These are phyloP conservation scores for Tetrapisispora nanseiensis DNA, from an alignment of 805 yeast genomes.

Conservation along the genomic window DNA sequence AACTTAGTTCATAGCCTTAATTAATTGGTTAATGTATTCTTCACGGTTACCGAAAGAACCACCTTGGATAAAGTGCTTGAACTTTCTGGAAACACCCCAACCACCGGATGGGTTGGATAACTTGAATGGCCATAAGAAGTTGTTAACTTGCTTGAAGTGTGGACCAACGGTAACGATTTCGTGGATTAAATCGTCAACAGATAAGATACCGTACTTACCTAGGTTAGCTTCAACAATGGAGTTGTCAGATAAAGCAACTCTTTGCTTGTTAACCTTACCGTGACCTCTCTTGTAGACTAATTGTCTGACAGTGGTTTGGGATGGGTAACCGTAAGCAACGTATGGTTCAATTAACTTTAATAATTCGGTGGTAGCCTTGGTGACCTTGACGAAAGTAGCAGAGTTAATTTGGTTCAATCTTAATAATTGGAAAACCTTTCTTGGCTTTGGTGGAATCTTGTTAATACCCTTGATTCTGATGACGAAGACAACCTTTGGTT, in stretches of 20 bases:
- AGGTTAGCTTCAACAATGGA: slow-evolving; percentile 76
- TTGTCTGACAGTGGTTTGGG: slow-evolving; percentile 82
- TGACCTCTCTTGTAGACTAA: slow-evolving; percentile 94
- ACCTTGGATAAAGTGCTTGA: slow-evolving; percentile 95
- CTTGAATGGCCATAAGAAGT: slow-evolving; percentile 97
- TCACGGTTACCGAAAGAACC: slow-evolving; percentile 99
- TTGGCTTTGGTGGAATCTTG: slow-evolving; percentile 98
- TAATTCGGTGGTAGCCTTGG: slow-evolving; percentile 91
- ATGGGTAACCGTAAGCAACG: slow-evolving; percentile 97
- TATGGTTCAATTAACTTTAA: slow-evolving; percentile 92
- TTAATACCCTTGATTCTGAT: slow-evolving; percentile 98
- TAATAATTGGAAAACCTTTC: slow-evolving; percentile 92
- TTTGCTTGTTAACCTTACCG: slow-evolving; percentile 96
- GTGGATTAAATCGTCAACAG: slow-evolving; percentile 90
- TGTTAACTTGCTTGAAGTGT: slow-evolving; percentile 97
- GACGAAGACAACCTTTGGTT: slow-evolving; percentile 88
- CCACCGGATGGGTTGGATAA: slow-evolving; percentile 95
- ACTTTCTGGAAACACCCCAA: slow-evolving; percentile 94
- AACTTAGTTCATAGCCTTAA: slow-evolving; percentile 83
- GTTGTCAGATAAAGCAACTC: slow-evolving; percentile 84
- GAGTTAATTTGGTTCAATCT: slow-evolving; percentile 90
- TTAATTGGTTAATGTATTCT: slow-evolving; percentile 87
- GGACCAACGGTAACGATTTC: slow-evolving; percentile 95
- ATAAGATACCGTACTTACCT: slow-evolving; percentile 88
- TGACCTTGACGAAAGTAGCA: slow-evolving; percentile 89